Evolutionary conservation across 2,329 filamentous ascomycete species (phyloP).

Genomic region (Hypocrella siamensis): DNA sequence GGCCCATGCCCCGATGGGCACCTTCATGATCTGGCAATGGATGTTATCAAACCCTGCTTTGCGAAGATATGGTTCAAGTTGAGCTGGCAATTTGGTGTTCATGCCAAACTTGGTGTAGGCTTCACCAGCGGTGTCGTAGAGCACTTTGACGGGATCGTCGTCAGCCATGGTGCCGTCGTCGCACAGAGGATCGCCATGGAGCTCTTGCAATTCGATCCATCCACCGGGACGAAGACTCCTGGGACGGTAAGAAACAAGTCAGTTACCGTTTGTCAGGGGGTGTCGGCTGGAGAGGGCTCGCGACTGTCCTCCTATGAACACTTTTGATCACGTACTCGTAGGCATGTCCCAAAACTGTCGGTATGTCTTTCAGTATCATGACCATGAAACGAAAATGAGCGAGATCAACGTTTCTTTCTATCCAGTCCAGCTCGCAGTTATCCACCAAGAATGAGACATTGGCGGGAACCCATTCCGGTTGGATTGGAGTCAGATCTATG

Average conservation of each 20-base stretch:
- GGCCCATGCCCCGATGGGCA: slow-evolving; percentile 22
- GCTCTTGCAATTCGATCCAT: slow-evolving; percentile 26
- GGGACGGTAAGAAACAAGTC: not conserved
- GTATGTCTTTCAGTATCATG: slow-evolving; percentile 6
- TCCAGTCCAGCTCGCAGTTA: slow-evolving; percentile 17
- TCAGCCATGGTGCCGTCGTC: slow-evolving; percentile 17
- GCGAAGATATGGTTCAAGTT: slow-evolving; percentile 6
- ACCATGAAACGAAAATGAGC: slow-evolving; percentile 14
- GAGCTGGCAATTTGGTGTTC: slow-evolving; percentile 6
- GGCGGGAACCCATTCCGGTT: slow-evolving; percentile 22
- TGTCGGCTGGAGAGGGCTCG: not conserved
- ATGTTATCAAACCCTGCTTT: slow-evolving; percentile 9
- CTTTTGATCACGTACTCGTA: slow-evolving; percentile 9
- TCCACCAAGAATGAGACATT: slow-evolving; percentile 23
- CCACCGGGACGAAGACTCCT: slow-evolving; percentile 22
- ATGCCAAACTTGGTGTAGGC: slow-evolving; percentile 7
- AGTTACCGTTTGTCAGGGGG: not conserved
- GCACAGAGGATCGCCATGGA: slow-evolving; percentile 16
- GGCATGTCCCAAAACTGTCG: slow-evolving; percentile 6
- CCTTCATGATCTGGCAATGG: slow-evolving; percentile 18
- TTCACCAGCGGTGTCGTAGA: slow-evolving; percentile 5
- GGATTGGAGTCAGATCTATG: slow-evolving; percentile 23
- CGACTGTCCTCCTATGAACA: too few species aligned
- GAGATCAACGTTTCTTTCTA: slow-evolving; percentile 10
- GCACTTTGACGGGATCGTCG: slow-evolving; percentile 5